Evolutionary conservation across 306 rosid species (phyloP).

Genomic region (Hippophae gyantsensis): DNA sequence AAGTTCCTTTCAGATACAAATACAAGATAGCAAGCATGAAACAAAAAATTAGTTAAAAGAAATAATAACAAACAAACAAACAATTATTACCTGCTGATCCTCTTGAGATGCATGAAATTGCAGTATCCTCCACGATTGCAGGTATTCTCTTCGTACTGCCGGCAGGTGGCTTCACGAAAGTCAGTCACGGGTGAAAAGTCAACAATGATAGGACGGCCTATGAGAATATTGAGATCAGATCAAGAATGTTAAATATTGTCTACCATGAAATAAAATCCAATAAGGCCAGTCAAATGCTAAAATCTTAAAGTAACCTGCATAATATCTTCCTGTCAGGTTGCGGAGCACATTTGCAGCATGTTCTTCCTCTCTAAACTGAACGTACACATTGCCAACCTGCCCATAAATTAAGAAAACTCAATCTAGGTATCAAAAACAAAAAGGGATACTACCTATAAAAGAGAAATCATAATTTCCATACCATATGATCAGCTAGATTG

Average conservation of each 20-base stretch:
- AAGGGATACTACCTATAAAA: neutral
- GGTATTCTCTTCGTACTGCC: constrained; percentile 66
- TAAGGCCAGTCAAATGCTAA: neutral
- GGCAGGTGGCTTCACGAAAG: constrained; percentile 65
- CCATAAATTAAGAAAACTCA: neutral
- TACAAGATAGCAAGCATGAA: neutral
- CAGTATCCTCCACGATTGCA: constrained; percentile 74
- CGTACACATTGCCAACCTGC: constrained; percentile 71
- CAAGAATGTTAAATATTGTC: neutral
- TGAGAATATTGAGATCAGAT: neutral
- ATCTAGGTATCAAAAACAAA: neutral
- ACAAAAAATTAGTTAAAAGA: neutral
- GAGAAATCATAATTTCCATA: neutral
- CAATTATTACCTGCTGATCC: constrained; percentile 41
- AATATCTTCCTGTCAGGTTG: constrained; percentile 53
- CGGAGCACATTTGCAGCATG: constrained; percentile 49
- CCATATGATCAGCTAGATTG: constrained; percentile 76
- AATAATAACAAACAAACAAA: neutral
- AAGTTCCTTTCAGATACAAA: neutral
- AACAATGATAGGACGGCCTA: constrained; percentile 71
- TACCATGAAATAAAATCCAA: neutral
- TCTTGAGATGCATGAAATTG: constrained; percentile 70
- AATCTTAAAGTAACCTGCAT: constrained; percentile 38
- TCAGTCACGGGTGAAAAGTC: constrained; percentile 69
- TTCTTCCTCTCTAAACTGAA: constrained; percentile 64